These are phyloP conservation scores for Ascochyta fabae DNA, from an alignment of 2,329 filamentous ascomycete genomes.

Conservation along the genomic window DNA sequence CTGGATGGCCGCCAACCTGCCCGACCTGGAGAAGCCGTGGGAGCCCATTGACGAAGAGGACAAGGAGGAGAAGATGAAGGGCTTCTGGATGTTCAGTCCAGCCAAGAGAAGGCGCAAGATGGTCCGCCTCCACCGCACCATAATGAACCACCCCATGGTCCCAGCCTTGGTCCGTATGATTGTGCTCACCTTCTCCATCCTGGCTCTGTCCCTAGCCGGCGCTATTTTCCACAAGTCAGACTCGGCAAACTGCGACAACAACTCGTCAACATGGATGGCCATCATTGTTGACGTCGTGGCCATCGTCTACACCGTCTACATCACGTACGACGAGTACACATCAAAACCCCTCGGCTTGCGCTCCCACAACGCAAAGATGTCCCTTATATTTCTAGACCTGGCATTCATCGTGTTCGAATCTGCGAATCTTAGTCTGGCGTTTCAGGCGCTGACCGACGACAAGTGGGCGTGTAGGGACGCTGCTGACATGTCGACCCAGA, in stretches of 20 bases:
- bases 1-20: slow-evolving; percentile 59
- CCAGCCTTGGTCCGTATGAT: slow-evolving; percentile 82
- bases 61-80: slow-evolving; percentile 55
- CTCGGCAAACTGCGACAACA: slow-evolving; percentile 49
- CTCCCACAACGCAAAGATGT: slow-evolving; percentile 81
- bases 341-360: slow-evolving; percentile 90
- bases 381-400: slow-evolving; percentile 87
- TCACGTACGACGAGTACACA: slow-evolving; percentile 96
- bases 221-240: slow-evolving; percentile 68
- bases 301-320: slow-evolving; percentile 88
- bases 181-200: slow-evolving; percentile 81
- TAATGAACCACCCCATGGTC: slow-evolving; percentile 83
- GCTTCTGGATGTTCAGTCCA: slow-evolving; percentile 57
- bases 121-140: slow-evolving; percentile 69
- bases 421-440: slow-evolving; percentile 87
- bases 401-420: slow-evolving; percentile 98
- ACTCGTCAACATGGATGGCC: slow-evolving; percentile 80
- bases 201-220: slow-evolving; percentile 79
- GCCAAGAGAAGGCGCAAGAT: slow-evolving; percentile 60
- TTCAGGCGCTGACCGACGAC: slow-evolving; percentile 75
- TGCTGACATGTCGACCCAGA: not conserved
- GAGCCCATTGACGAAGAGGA: slow-evolving; percentile 61
- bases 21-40: slow-evolving; percentile 58
- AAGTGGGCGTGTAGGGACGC: slow-evolving; percentile 58
- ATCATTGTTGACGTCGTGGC: slow-evolving; percentile 88